Base-by-base conservation (phyloP, 2,329 filamentous ascomycete species). In the Dothistroma septosporum region DNA sequence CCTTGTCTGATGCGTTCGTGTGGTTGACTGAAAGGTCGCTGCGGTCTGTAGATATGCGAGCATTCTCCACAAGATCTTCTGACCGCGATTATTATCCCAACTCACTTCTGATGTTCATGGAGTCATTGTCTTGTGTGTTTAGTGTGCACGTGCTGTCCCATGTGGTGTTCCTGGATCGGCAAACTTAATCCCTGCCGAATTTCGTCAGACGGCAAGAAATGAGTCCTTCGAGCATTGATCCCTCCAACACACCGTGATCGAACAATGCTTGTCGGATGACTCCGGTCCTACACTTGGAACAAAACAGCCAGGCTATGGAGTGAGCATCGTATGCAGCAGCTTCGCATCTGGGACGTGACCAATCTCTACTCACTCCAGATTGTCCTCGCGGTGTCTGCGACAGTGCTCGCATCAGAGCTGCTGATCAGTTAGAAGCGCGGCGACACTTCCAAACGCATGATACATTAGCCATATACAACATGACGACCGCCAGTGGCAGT, bases 1-100 rank as follows among this genome's bases (percentile, higher is more conserved):
- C 93, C 93, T 92, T 97, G 92, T 94, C 86, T 83, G 86, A 63
- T 54, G 55, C 64, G 66, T 66, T 56, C 64, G 66, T 67, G 60
- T 65, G 64, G 66, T 66, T 58, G 55, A 69, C 64, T 44, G 62
- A 68, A 72, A 63, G 68, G 64, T 70, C 63, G 61, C 66, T 63
- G 68, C 63, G 65, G 70, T 69, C 63, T 68, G 63, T 69, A 68
- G 64, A 67, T 64, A 66, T 64, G 61, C 61, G 58, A 63, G 58
- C 63, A 60, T 53, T 61, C 58, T 62, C 59, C 32, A 61, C 63
- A 56, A 58, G 55, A 62, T 57, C 49, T 62, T 60, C 44, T 56
- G 57, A 53, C 53, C 55, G 59, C 48, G 56, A 37, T 53, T 46
- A 44, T 46, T 46, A 7, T 44, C 32, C 16, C 49, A 21, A 35